Conservation (phyloP, 2,329 filamentous ascomycete species). For the Aspergillus hortae region DNA sequence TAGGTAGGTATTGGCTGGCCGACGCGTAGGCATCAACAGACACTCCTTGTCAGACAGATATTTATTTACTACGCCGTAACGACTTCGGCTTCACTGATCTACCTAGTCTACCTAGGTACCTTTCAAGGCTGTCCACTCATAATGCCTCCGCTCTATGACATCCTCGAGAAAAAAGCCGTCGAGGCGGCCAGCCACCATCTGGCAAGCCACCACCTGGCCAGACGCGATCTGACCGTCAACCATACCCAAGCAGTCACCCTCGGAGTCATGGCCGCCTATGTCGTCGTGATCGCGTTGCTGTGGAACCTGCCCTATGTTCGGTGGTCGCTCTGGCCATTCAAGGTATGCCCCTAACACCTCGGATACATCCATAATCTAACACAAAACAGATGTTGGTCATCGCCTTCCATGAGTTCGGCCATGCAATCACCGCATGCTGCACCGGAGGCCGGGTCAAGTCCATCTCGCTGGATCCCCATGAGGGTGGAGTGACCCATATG, state of each 20-base stretch:
- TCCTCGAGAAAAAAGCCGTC: slow-evolving; percentile 18
- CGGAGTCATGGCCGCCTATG: slow-evolving; percentile 67
- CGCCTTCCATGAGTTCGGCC: slow-evolving; percentile 75
- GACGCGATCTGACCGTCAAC: slow-evolving; percentile 58
- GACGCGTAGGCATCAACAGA: slow-evolving; percentile 16
- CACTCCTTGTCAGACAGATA: too few relatives aligned
- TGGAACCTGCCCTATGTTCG: slow-evolving; percentile 78
- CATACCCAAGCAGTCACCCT: slow-evolving; percentile 68
- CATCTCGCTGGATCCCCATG: slow-evolving; percentile 70
- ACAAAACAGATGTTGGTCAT: slow-evolving; percentile 69
- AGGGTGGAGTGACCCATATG: slow-evolving; percentile 77
- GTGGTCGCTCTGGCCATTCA: slow-evolving; percentile 76
- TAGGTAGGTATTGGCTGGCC: slow-evolving; percentile 16
- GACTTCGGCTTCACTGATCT: too few relatives aligned
- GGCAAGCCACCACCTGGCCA: slow-evolving; percentile 35
- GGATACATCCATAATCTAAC: not conserved
- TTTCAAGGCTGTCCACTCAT: not conserved
- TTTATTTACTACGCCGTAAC: too few relatives aligned
- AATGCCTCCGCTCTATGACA: slow-evolving; percentile 28
- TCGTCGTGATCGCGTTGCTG: slow-evolving; percentile 69
- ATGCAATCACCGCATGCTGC: slow-evolving; percentile 68
- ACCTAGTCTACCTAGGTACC: too few relatives aligned
- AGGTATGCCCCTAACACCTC: slow-evolving; percentile 45
- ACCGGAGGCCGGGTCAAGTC: slow-evolving; percentile 72
- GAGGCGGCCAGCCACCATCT: slow-evolving; percentile 8